These are phyloP conservation scores for Manihot esculenta DNA, from an alignment of 441 rosid species.

Conservation along the genomic window DNA sequence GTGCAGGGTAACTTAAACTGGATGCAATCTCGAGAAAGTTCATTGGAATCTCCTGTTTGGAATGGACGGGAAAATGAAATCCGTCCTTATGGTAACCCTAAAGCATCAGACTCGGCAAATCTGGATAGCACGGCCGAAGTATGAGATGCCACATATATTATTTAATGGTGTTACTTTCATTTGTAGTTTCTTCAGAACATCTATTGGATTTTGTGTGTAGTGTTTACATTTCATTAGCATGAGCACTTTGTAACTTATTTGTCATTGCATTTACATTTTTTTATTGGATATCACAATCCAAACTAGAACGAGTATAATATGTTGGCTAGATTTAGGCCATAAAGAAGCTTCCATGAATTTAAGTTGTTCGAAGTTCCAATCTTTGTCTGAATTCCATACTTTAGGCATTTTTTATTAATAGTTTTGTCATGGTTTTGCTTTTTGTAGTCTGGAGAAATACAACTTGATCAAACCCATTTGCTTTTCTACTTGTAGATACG, in stretches of 20 bases:
- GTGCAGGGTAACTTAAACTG: conserved; percentile 95
- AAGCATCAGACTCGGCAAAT: conserved; percentile 97
- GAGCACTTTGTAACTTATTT: not conserved
- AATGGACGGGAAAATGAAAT: conserved; percentile 93
- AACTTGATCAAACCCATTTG: conserved; percentile 5
- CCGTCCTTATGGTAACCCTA: conserved; percentile 93
- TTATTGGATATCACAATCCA: conserved; percentile 4
- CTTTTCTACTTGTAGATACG: not conserved
- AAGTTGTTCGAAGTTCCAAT: not conserved
- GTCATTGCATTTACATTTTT: not conserved
- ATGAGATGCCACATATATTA: conserved; percentile 32
- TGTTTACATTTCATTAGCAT: not conserved
- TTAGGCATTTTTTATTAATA: not conserved
- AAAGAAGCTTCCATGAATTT: conserved; percentile 8
- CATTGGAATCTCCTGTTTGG: conserved; percentile 97
- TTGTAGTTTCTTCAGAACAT: conserved; percentile 3
- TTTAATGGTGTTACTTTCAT: conserved; percentile 2
- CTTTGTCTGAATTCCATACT: not conserved
- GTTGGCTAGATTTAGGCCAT: not conserved
- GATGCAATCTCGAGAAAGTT: conserved; percentile 98
- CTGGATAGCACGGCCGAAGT: conserved; percentile 99
- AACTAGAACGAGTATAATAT: not conserved
- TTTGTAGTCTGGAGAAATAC: not conserved
- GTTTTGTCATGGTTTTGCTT: not conserved
- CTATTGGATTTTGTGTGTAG: not conserved